Evolutionary conservation across 2,329 filamentous ascomycete genomes (phyloP).

Genomic region (Amauroascus verrucosus): DNA sequence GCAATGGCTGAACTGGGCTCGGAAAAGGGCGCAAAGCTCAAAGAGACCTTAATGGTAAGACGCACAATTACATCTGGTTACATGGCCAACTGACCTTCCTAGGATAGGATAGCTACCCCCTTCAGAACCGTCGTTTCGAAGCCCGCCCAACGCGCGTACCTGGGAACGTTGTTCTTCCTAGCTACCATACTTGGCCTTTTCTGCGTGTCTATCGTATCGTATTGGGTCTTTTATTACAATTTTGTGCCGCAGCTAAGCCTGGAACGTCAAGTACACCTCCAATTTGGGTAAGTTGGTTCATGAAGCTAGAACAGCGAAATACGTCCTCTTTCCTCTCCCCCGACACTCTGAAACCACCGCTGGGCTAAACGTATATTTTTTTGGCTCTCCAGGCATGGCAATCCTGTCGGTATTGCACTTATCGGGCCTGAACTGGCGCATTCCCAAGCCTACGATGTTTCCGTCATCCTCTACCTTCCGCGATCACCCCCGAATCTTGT

Average conservation of each 20-base stretch:
- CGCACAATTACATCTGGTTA: conserved; percentile 24
- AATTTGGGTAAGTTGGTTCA: conserved; percentile 45
- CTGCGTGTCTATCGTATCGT: conserved; percentile 49
- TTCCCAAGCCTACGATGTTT: conserved; percentile 75
- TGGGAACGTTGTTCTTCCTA: conserved; percentile 48
- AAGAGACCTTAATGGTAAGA: conserved; percentile 9
- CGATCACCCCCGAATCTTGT: conserved; percentile 64
- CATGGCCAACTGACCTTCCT: conserved; percentile 20
- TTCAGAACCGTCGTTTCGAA: conserved; percentile 49
- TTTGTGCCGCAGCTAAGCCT: conserved; percentile 59
- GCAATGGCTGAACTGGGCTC: conserved; percentile 2
- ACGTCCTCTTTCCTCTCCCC: neutral
- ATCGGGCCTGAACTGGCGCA: conserved; percentile 50
- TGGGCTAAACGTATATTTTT: neutral
- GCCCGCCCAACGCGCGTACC: conserved; percentile 53
- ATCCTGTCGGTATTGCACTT: conserved; percentile 45
- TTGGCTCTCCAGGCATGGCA: conserved; percentile 27
- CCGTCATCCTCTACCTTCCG: conserved; percentile 64
- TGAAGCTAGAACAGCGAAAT: neutral
- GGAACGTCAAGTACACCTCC: conserved; percentile 52
- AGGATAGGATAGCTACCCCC: conserved; percentile 47
- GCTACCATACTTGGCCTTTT: conserved; percentile 47
- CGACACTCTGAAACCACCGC: neutral
- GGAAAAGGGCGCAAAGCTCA: conserved; percentile 1
- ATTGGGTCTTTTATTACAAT: conserved; percentile 56